Conservation (phyloP, 2,329 filamentous ascomycete genomes). For the Claviceps sp. region DNA sequence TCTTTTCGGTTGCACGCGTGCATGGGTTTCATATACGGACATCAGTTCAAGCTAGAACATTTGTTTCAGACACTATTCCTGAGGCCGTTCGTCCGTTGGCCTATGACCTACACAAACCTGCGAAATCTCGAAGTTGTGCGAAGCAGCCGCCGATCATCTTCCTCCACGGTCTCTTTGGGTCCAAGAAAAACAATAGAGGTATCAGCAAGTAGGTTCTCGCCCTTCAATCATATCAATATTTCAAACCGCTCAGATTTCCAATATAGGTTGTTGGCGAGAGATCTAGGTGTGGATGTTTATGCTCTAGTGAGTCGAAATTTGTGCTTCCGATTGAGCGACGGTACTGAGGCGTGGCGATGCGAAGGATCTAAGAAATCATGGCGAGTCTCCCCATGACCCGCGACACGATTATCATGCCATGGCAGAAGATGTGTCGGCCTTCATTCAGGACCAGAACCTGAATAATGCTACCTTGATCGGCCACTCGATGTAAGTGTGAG, state of each 20-base stretch:
- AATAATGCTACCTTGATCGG: slow-evolving; percentile 66
- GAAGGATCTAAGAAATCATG: slow-evolving; percentile 85
- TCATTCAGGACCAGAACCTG: slow-evolving; percentile 61
- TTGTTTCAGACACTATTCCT: background rate
- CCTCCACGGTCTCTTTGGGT: slow-evolving; percentile 87
- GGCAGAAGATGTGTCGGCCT: slow-evolving; percentile 69
- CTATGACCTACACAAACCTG: slow-evolving; percentile 54
- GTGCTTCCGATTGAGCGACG: background rate
- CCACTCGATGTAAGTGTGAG: slow-evolving; percentile 64
- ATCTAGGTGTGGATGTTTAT: slow-evolving; percentile 70
- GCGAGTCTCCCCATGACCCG: slow-evolving; percentile 66
- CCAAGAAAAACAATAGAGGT: slow-evolving; percentile 85
- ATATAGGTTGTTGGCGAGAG: slow-evolving; percentile 61
- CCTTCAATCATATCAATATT: background rate
- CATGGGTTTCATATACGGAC: background rate
- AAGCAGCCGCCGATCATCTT: slow-evolving; percentile 59
- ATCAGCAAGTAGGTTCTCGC: slow-evolving; percentile 73
- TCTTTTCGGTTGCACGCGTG: background rate
- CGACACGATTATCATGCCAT: slow-evolving; percentile 71
- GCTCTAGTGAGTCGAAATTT: slow-evolving; percentile 46
- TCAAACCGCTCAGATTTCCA: background rate
- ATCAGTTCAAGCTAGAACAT: background rate
- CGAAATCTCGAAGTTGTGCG: slow-evolving; percentile 23
- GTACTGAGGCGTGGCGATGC: slow-evolving; percentile 3
- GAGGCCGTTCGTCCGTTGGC: slow-evolving; percentile 28